Conservation (phyloP, 345 rosid species). For the rapeseed (Brassica napus) region Da-Ae NC_063440.1:26198501-26199000, state of each 20-base stretch:
- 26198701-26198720: conserved; percentile 3
- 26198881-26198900: background rate
- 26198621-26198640: conserved; percentile 33
- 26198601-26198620: conserved; percentile 8
- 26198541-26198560: conserved; percentile 20
- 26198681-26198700: conserved; percentile 27
- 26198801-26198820: background rate
- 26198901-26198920: background rate
- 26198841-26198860: background rate
- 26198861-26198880: too few species aligned
- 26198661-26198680: conserved; percentile 22
- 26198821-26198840: too few species aligned
- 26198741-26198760: background rate
- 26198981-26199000: background rate
- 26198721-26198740: background rate
- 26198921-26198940: background rate
- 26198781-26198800: background rate
- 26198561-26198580: conserved; percentile 23
- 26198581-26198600: background rate
- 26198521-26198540: background rate
- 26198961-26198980: background rate
- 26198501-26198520: too few species aligned
- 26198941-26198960: background rate
- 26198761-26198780: background rate
- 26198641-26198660: conserved; percentile 31